Percentiles rank a stretch among this genome's conserved stretches.
Evolutionary conservation across 2,329 filamentous ascomycete genomes (phyloP).

Genomic region (Penicillium sp.): DNA sequence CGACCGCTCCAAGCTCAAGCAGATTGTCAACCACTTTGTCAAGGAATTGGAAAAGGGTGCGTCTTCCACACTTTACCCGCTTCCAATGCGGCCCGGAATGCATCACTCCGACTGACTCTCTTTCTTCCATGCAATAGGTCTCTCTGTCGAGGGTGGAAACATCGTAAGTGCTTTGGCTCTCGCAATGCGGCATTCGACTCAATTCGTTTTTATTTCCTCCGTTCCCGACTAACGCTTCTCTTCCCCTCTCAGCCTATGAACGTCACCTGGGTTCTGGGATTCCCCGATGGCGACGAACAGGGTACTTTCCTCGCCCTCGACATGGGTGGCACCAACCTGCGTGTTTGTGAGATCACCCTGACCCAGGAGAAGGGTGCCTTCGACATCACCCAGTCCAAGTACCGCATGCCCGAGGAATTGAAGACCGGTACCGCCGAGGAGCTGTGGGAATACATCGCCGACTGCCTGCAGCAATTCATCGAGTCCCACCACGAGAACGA

Average conservation of each 20-base stretch:
- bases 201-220: no score
- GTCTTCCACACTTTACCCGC: no score
- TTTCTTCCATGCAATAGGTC: no score
- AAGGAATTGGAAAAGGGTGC: constrained; percentile 78
- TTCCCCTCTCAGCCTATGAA: constrained; percentile 99
- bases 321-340: constrained; percentile 91
- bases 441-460: constrained; percentile 89
- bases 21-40: constrained; percentile 82
- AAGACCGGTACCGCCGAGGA: constrained; percentile 76
- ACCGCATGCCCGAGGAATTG: constrained; percentile 84
- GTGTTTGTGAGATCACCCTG: constrained; percentile 85
- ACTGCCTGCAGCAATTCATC: constrained; percentile 83
- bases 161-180: no score
- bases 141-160: constrained; percentile 78
- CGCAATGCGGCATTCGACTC: no score
- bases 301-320: constrained; percentile 84
- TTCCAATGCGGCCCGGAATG: no score
- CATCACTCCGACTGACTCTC: no score
- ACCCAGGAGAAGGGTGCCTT: constrained; percentile 82
- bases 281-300: constrained; percentile 76
- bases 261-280: constrained; percentile 87
- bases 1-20: constrained; percentile 68
- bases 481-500: constrained; percentile 67
- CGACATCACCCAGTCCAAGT: constrained; percentile 92
- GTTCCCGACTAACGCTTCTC: no score